Evolutionary conservation across 345 rosid genomes (phyloP), one percentile per base, ranked within the genome.

Genomic region (Isatis tinctoria): DNA sequence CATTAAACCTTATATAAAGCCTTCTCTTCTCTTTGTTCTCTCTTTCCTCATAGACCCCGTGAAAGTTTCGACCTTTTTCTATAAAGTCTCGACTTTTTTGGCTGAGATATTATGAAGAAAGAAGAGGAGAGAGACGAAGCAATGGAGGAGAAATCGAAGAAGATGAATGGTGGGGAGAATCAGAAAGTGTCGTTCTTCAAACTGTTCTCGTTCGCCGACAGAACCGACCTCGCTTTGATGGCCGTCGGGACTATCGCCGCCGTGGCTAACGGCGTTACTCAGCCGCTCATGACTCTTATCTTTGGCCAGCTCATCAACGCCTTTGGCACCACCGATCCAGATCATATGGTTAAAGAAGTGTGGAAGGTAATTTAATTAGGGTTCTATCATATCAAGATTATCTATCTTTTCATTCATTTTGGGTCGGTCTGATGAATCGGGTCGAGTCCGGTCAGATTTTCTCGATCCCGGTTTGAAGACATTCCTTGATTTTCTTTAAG

Each of bases 181-280:
- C 75, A 76, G 71, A 76, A 76, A 63, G 96, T 94, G 43, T 88
- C 98, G 2, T 91, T 88, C 68, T 69, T 71, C 67, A 89, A 89
- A 82, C 83, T 94, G 36, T 94, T 94, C 72, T 63, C 85, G 0
- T 94, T 94, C 64, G 91, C 97, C n/a, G 93, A 94, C 65, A 80
- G 82, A 7, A 69, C 32, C 3, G 98, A 94, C 74, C 27, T 77
- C 5, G 20, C 66, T 39, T 69, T 94, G 83, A 94, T 91, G 96
- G 47, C 78, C 32, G 30, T 86, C n/a, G 98, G 98, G 58, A 76
- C 93, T 4, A 43, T 87, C 48, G 91, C 89, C 48, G 92, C 97
- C n/a, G 37, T 79, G 47, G 93, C 82, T 18, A 91, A 94, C 58
- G 98, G 98, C 10, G 2, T 87, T 10, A 70, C 78, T 59, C 65